These are phyloP conservation scores for Sugiyamaella valdiviana DNA, from an alignment of 805 yeast genomes.

Conservation along the genomic window DNA sequence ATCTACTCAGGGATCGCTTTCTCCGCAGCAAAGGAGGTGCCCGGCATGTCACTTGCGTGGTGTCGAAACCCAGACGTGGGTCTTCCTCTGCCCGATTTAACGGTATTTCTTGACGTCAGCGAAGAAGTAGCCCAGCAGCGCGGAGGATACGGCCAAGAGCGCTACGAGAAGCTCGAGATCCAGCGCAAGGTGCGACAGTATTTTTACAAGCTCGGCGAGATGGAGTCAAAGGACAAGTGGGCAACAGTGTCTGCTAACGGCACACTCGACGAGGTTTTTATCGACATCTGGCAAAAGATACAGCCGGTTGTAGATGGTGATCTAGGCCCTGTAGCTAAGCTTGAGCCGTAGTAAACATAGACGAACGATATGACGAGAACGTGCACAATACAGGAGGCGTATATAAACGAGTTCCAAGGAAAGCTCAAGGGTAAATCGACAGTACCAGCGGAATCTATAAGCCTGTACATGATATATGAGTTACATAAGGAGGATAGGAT, in stretches of 20 bases:
- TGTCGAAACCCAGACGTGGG: slow-evolving; percentile 77
- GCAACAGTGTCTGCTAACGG: slow-evolving; percentile 54
- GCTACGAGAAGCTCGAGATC: slow-evolving; percentile 72
- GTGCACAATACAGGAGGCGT: no score
- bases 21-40: slow-evolving; percentile 62
- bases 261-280: slow-evolving; percentile 50
- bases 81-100: slow-evolving; percentile 77
- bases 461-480: no score
- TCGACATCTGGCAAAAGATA: not conserved
- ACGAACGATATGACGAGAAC: no score
- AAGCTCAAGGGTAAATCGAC: no score
- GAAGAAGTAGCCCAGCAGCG: slow-evolving; percentile 43
- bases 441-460: no score
- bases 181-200: slow-evolving; percentile 63
- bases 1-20: slow-evolving; percentile 92
- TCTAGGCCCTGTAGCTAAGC: not conserved
- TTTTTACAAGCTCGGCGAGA: slow-evolving; percentile 39
- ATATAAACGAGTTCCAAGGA: no score
- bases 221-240: slow-evolving; percentile 31
- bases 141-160: slow-evolving; percentile 87
- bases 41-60: slow-evolving; percentile 64
- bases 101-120: slow-evolving; percentile 64
- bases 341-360: not conserved
- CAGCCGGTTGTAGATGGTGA: not conserved
- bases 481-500: no score